A percentile compares a stretch with the other conserved stretches of the same genome.
Evolutionary conservation across 257 asterid species (phyloP).

Genomic region (Plantago major): DNA sequence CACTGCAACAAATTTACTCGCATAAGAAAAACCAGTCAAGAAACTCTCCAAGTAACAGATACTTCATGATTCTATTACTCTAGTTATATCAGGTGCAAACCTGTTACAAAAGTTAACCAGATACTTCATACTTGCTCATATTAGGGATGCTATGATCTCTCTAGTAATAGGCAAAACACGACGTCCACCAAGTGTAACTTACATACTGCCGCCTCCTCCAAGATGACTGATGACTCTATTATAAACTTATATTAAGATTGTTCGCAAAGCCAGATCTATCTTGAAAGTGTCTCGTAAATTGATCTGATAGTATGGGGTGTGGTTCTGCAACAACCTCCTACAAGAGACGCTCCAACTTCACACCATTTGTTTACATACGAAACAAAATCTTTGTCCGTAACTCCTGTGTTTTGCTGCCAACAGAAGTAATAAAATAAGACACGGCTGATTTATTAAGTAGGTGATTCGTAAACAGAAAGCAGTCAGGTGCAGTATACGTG

Average conservation of each 20-base stretch:
- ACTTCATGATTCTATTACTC: too few species aligned
- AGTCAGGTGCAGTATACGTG: background rate
- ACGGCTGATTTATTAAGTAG: background rate
- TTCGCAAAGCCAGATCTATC: slow-evolving; percentile 16
- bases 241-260: background rate
- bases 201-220: too few species aligned
- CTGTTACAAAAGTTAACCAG: too few species aligned
- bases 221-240: too few species aligned
- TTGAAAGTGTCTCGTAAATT: slow-evolving; percentile 43
- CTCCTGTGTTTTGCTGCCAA: slow-evolving; percentile 74
- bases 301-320: slow-evolving; percentile 70
- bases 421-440: background rate
- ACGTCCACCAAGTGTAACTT: too few species aligned
- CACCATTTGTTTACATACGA: slow-evolving; percentile 75
- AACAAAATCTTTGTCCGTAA: slow-evolving; percentile 65
- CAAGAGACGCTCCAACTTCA: slow-evolving; percentile 79
- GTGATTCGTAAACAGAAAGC: background rate
- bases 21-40: too few species aligned
- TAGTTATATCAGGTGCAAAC: too few species aligned
- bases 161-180: too few species aligned
- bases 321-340: slow-evolving; percentile 92
- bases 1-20: too few species aligned
- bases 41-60: too few species aligned
- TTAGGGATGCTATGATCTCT: too few species aligned
- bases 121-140: too few species aligned